A percentile compares a stretch with the other conserved stretches of the same genome.
These are phyloP conservation scores for Fusarium sp. DNA, from an alignment of 2,329 filamentous ascomycete species.

Conservation along the genomic window DNA sequence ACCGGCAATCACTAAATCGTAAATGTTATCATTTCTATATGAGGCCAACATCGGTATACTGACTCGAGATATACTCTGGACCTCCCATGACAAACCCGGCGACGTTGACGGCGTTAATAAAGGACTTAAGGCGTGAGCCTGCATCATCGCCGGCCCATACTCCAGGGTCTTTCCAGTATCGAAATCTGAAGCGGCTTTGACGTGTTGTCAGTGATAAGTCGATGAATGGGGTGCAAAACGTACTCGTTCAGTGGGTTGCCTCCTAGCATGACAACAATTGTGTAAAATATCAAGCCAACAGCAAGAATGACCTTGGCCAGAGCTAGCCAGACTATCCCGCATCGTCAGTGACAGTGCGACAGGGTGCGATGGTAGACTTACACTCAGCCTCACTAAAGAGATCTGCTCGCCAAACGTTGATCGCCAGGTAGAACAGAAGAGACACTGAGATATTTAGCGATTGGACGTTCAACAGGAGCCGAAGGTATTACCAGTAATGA, in stretches of 20 bases:
- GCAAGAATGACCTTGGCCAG: constrained; percentile 72
- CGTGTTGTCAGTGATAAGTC: background rate
- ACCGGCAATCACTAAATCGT: background rate
- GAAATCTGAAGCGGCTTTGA: constrained; percentile 71
- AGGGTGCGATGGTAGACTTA: background rate
- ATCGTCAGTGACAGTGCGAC: background rate
- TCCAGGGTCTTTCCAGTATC: constrained; percentile 63
- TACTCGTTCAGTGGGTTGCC: constrained; percentile 66
- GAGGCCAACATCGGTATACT: constrained; percentile 51
- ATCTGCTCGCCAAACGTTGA: background rate
- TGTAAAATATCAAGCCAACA: constrained; percentile 74
- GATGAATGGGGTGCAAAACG: background rate
- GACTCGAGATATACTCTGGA: constrained; percentile 66
- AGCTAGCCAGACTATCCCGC: constrained; percentile 61
- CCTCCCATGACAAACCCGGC: constrained; percentile 63
- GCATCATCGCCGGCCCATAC: background rate
- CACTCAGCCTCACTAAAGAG: background rate
- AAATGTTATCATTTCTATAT: background rate
- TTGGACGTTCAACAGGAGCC: background rate
- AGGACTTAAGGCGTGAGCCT: background rate
- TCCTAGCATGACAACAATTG: constrained; percentile 79
- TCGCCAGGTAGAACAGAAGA: background rate
- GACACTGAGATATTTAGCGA: background rate
- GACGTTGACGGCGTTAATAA: background rate
- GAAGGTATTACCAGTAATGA: background rate